These are phyloP conservation scores for Diddensiella santjacobensis DNA, from an alignment of 805 yeast species.

Conservation along the genomic window DNA sequence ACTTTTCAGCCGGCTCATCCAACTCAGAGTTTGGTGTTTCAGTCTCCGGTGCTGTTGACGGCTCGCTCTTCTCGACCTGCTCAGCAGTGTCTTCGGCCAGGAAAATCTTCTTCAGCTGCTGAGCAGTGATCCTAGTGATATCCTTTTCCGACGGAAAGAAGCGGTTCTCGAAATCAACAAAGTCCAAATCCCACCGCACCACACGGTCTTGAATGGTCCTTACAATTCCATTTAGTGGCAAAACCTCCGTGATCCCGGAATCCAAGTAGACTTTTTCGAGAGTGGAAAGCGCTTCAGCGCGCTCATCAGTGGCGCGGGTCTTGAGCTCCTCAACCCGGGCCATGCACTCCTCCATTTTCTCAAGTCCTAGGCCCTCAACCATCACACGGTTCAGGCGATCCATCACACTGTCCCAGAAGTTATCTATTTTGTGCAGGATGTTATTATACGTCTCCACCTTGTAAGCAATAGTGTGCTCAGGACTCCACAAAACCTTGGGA, in stretches of 20 bases:
- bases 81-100: conserved; percentile 43
- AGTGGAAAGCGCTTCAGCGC: conserved; percentile 40
- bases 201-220: conserved; percentile 75
- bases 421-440: conserved; percentile 49
- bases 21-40: conserved; percentile 12
- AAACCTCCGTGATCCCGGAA: conserved; percentile 59
- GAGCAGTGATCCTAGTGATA: conserved; percentile 83
- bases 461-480: conserved; percentile 61
- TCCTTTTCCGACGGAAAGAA: conserved; percentile 91
- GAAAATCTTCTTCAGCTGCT: conserved; percentile 74
- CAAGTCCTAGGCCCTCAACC: conserved; percentile 66
- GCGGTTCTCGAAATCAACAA: conserved; percentile 69
- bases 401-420: conserved; percentile 69
- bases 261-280: conserved; percentile 51
- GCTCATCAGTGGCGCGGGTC: conserved; percentile 49
- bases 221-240: conserved; percentile 65
- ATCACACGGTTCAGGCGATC: conserved; percentile 74
- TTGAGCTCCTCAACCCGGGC: conserved; percentile 56
- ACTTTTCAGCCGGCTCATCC: conserved; percentile 9
- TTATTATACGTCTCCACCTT: conserved; percentile 59
- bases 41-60: conserved; percentile 15
- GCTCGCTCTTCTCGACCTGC: conserved; percentile 7
- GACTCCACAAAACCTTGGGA: conserved; percentile 65
- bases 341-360: conserved; percentile 66
- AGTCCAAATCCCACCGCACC: conserved; percentile 82